phyloP scores from a whole-genome alignment of 176 grass and related monocot species.

The Paspalum notatum region DNA sequence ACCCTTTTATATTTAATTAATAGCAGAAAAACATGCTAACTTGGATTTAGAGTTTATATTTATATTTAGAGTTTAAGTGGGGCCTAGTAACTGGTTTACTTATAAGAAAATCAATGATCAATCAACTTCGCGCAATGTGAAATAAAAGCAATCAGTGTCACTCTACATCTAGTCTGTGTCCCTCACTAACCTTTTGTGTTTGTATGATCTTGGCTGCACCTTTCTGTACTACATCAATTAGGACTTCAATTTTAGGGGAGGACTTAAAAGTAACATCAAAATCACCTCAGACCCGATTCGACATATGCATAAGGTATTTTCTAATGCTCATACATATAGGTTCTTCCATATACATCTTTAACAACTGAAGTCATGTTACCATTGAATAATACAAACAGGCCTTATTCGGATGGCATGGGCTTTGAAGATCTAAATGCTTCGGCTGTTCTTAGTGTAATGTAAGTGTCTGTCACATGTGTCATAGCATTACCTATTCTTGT shows the following conservation, averaged over 20 bases:
- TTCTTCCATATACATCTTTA: constrained; percentile 17
- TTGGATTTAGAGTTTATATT: too few species aligned
- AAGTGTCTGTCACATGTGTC: constrained; percentile 32
- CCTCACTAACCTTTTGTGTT: not conserved
- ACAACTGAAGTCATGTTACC: constrained; percentile 7
- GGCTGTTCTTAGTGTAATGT: constrained; percentile 71
- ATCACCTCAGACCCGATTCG: constrained; percentile 64
- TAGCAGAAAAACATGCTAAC: too few species aligned
- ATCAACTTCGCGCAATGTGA: constrained; percentile 5
- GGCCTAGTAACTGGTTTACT: constrained; percentile 17
- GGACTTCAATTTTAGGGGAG: constrained; percentile 79
- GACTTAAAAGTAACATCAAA: constrained; percentile 82
- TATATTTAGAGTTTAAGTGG: not conserved
- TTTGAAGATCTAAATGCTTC: constrained; percentile 74
- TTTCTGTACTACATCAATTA: constrained; percentile 38
- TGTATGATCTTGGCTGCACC: constrained; percentile 23
- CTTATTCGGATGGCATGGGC: constrained; percentile 77
- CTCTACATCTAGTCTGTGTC: not conserved
- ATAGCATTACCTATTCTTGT: not conserved
- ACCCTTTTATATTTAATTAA: too few species aligned
- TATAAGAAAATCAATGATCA: not conserved
- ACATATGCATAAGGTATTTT: constrained; percentile 79
- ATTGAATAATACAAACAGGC: constrained; percentile 55
- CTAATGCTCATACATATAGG: constrained; percentile 8
- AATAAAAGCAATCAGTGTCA: not conserved